Base-by-base conservation (phyloP, 768 basidiomycete genomes). In the Gautieria morchelliformis region DNA sequence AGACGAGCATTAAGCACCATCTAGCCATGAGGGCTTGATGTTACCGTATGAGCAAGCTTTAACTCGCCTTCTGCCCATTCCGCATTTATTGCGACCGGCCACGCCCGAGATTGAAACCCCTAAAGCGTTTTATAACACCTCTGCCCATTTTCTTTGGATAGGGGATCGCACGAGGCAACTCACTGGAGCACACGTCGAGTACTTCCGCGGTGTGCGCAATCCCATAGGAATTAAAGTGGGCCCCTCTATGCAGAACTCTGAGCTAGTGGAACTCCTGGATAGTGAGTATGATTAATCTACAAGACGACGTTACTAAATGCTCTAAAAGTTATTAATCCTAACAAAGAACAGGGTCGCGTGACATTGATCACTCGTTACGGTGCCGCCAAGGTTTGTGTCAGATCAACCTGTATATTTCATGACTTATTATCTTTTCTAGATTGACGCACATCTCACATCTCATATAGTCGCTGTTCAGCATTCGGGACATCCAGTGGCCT, bases 141-240 rank as follows among this genome's bases (percentile, higher is more conserved):
- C 91, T 3, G 89, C 92, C 8, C 93, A 94, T 68, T 95, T 96
- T 71, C 70, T 97, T 51, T 99, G 95, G 95, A 90, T 99, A 54
- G 95, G 95, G 0, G 96, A 99, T 71, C 82, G 95, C 52, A 99
- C 95, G 5, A 75, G 95, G 41, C 91, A 95, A 70, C 74, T 98
- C 0, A 80, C 83, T 47, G 93, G 93, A 7, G 96, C 93, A 4
- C 96, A 99, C 67, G 85, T 97, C 33, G 95, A 98, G 72, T 93
- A 93, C 69, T 94, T 94, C 72, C 76, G 89, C 56, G 92, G 93
- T 7, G 87, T 96, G 53, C 76, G 90, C 50, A 95, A 96, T 67
- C 93, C 93, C 1, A 90, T 96, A 59, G 96, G 96, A 2, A 81
- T 97, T 74, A 99, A 99, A 68, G 90, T 95, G 6, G 96, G 96